Conservation (phyloP, 331 rosid species). For the Acacia concinna region DNA sequence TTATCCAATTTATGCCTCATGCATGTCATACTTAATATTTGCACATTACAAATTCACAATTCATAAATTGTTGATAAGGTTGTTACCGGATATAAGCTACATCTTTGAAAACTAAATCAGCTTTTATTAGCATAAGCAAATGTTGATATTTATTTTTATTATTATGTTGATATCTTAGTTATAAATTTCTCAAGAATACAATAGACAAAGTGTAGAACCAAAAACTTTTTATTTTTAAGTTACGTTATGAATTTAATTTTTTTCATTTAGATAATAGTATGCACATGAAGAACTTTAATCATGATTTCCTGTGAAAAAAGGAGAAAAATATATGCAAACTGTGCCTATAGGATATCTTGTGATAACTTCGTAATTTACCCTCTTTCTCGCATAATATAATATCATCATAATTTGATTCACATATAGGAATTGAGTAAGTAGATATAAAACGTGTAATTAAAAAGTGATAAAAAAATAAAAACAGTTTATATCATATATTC, state of each 20-base stretch:
- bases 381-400: background rate
- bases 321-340: background rate
- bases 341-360: background rate
- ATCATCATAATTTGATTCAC: background rate
- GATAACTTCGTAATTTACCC: background rate
- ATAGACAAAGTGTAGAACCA: background rate
- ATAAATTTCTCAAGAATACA: too few species aligned
- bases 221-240: too few species aligned
- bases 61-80: background rate
- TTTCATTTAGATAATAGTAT: background rate
- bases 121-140: background rate
- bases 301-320: background rate
- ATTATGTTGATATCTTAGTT: too few species aligned
- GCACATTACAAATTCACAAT: too few species aligned
- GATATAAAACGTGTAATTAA: background rate
- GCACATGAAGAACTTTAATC: background rate
- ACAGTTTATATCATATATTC: background rate
- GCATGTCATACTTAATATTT: too few species aligned
- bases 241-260: too few species aligned
- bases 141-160: background rate
- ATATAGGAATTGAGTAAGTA: background rate
- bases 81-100: background rate
- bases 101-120: background rate
- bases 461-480: background rate
- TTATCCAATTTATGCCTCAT: too few species aligned